Base-by-base conservation (phyloP, 306 rosid genomes). In the Corylus heterophylla region DNA sequence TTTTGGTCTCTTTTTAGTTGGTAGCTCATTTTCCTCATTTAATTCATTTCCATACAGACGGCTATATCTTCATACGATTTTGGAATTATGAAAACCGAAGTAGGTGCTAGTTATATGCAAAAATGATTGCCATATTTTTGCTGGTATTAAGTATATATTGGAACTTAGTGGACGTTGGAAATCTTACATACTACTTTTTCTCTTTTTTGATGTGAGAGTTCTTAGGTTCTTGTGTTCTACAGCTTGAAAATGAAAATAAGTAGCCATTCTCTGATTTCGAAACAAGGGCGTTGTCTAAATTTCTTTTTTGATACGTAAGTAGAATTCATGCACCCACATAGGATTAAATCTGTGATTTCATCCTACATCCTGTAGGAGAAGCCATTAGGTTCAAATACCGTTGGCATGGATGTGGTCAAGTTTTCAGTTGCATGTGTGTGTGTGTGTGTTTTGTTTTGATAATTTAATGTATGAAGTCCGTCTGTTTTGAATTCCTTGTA, bases 401-500 rank as follows among this genome's bases (percentile, higher is more conserved):
- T 55, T 5, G 12, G 12, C 29, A 55, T 18, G 11, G 62, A 8
- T 18, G 25, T 52, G 13, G 1, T 18, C 2, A 22, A 61, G 42
- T 27, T 27, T 11, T 22, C 39, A 27, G 68, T 11, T 29, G 42
- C 12, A 12, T 29, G 8, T 29, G 1, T 25, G 51, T 48, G 8
- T 59, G 10, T 1, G 4, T 61, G 10, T 22, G 25, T 22, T 61
- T 61, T 27, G 16, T 17, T n/a, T 12, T 56, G 4, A 52, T 2
- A 13, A 52, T 52, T 52, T 16, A n/a, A 3, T 9, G n/a, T 13
- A 14, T 52, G 35, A 3, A 20, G 39, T 62, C 29, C 8, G 3
- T 18, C 29, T 3, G 66, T 25, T 22, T 27, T 62, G 27, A 56
- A 20, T 78, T 64, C 58, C 75, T 58, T 67, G 54, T 71, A 62